Conservation (phyloP, 2,329 filamentous ascomycete genomes). For the Talaromyces albobiverticillius region DNA sequence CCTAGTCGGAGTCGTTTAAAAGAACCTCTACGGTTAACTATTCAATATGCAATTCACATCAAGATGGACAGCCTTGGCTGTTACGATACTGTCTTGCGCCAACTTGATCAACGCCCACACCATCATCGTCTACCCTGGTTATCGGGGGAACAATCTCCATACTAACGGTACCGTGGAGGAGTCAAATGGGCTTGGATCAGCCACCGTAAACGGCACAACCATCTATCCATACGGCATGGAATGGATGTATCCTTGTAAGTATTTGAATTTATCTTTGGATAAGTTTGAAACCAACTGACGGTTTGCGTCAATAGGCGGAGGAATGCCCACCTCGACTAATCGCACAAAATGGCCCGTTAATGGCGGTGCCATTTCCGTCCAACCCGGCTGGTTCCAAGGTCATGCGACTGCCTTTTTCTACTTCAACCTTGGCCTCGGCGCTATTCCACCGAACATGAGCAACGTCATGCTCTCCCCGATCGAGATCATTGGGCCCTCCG, state of each 20-base stretch:
- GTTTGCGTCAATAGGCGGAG: constrained; percentile 64
- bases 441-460: constrained; percentile 81
- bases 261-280: background rate
- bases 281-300: background rate
- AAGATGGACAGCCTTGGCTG: constrained; percentile 14
- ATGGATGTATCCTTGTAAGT: constrained; percentile 91
- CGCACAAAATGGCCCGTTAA: constrained; percentile 86
- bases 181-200: constrained; percentile 44
- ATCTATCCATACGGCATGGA: constrained; percentile 84
- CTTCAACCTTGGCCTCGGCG: constrained; percentile 86
- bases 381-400: constrained; percentile 94
- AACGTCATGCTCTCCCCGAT: constrained; percentile 76
- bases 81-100: constrained; percentile 22
- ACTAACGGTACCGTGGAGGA: constrained; percentile 62
- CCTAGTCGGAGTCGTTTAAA: background rate
- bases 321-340: constrained; percentile 72
- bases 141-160: constrained; percentile 81
- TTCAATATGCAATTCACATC: constrained; percentile 12
- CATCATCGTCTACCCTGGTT: constrained; percentile 83
- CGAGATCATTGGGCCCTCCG: constrained; percentile 76
- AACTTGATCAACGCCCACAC: constrained; percentile 57
- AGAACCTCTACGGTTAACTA: background rate
- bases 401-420: constrained; percentile 80
- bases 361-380: constrained; percentile 83
- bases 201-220: constrained; percentile 45